phyloP scores from a whole-genome alignment of 1,284 basidiomycete species.

The Irpex rosettiformis region DNA sequence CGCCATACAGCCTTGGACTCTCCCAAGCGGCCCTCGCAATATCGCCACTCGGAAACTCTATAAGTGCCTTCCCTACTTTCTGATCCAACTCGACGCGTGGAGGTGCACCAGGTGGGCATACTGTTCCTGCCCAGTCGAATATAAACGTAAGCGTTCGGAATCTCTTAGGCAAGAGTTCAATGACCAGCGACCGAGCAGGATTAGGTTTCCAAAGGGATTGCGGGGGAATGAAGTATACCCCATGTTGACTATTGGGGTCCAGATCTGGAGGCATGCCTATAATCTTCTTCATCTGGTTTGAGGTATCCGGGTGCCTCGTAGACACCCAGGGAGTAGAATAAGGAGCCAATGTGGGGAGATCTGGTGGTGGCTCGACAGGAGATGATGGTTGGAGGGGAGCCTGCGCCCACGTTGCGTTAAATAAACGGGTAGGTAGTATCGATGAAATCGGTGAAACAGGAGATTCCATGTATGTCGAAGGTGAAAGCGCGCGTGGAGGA shows the following conservation, averaged over 20 bases:
- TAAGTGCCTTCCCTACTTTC: conserved; percentile 43
- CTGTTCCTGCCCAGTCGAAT: conserved; percentile 41
- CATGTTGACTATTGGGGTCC: conserved; percentile 16
- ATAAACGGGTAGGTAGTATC: background rate
- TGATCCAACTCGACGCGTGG: conserved; percentile 33
- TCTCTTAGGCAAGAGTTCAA: conserved; percentile 55
- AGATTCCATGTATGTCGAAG: background rate
- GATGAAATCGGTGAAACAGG: background rate
- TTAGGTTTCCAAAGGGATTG: conserved; percentile 30
- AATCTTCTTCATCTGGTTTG: conserved; percentile 20
- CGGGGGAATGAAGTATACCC: conserved; percentile 9
- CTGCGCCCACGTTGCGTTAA: background rate
- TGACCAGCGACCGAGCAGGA: conserved; percentile 49
- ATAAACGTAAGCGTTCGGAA: conserved; percentile 36
- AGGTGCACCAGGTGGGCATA: conserved; percentile 31
- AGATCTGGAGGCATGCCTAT: conserved; percentile 25
- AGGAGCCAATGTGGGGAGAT: background rate
- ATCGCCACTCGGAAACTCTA: conserved; percentile 48
- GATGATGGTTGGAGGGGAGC: no score
- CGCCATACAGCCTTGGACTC: conserved; percentile 43
- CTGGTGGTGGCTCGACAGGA: background rate
- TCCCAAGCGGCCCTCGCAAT: conserved; percentile 46
- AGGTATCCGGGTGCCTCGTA: no score
- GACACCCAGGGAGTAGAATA: background rate
- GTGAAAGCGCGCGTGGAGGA: background rate